phyloP scores from a whole-genome alignment of 2,329 filamentous ascomycete species.

The Calonectria pseudoturangicola region DNA sequence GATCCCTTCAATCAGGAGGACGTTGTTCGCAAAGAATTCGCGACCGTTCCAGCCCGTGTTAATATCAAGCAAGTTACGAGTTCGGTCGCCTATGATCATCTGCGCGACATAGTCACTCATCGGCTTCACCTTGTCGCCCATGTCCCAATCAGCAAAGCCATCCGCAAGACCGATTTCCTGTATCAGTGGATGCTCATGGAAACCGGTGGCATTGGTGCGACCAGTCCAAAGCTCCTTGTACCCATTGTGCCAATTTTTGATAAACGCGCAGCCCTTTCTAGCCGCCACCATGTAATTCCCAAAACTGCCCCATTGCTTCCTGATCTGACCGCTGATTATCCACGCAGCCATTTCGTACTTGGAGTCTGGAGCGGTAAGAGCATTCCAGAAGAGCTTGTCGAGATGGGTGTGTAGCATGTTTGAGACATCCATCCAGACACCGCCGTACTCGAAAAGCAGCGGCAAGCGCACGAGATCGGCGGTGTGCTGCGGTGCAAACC shows the following conservation, averaged over 20 bases:
- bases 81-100: conserved; percentile 61
- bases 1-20: conserved; percentile 58
- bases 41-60: conserved; percentile 57
- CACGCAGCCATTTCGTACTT: conserved; percentile 60
- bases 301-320: conserved; percentile 58
- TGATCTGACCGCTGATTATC: conserved; percentile 59
- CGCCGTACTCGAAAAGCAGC: conserved; percentile 63
- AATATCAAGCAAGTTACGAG: conserved; percentile 56
- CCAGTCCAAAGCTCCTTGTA: conserved; percentile 61
- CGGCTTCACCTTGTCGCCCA: conserved; percentile 44
- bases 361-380: conserved; percentile 59
- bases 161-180: conserved; percentile 58
- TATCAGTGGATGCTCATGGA: conserved; percentile 56
- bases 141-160: conserved; percentile 47
- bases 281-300: conserved; percentile 66
- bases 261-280: conserved; percentile 63
- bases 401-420: conserved; percentile 64
- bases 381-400: conserved; percentile 65
- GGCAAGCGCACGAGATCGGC: conserved; percentile 68
- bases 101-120: conserved; percentile 62
- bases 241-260: conserved; percentile 64
- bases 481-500: conserved; percentile 63
- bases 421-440: conserved; percentile 66
- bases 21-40: conserved; percentile 57
- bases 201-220: conserved; percentile 57